Percentiles rank a stretch among this genome's conserved stretches.
Evolutionary conservation across 306 rosid species (phyloP).

Genomic region (Lathyrus oleraceus): DNA sequence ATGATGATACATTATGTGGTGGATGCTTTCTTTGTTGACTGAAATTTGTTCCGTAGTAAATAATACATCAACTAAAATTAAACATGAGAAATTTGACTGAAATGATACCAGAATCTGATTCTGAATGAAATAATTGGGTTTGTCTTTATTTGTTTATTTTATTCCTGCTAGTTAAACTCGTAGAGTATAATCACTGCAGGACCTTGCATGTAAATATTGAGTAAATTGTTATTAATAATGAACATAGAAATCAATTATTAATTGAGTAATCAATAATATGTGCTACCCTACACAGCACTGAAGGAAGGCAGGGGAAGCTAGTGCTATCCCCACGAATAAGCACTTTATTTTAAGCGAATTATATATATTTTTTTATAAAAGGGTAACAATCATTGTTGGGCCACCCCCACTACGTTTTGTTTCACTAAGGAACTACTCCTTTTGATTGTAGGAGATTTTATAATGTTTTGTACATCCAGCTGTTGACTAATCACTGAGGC

Average conservation of each 20-base stretch:
- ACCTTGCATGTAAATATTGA: neutral
- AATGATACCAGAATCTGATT: neutral
- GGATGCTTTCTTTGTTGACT: conserved; percentile 21
- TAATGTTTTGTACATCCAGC: neutral
- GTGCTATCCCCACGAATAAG: neutral
- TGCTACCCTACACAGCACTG: neutral
- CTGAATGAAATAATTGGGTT: neutral
- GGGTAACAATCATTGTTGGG: neutral
- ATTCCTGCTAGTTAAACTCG: neutral
- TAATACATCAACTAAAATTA: neutral
- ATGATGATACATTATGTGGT: neutral
- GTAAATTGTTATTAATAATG: neutral
- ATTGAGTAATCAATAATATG: neutral
- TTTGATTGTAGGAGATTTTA: neutral
- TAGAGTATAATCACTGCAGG: neutral
- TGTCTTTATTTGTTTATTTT: too few species aligned
- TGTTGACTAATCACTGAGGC: neutral
- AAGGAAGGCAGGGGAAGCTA: neutral
- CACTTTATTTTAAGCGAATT: neutral
- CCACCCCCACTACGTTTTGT: neutral
- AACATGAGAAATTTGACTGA: neutral
- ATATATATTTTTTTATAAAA: neutral
- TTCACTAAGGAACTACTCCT: neutral
- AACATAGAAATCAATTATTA: neutral
- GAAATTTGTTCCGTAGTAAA: neutral